Conservation (phyloP, 345 rosid species). For the Turritis glabra region DNA sequence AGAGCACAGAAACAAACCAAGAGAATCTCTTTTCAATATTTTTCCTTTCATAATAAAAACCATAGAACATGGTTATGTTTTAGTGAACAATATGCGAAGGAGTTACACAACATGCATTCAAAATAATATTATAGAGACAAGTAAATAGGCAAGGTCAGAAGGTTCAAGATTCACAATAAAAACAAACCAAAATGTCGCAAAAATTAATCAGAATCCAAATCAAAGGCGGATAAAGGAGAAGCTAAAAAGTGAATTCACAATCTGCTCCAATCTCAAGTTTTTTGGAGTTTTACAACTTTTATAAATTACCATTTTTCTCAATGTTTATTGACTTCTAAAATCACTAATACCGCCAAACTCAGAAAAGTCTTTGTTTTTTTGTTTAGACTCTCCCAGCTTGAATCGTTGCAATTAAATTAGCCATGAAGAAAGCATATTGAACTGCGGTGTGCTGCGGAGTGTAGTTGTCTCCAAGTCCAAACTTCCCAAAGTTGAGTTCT, state of each 20-base stretch:
- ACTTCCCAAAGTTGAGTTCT: constrained; percentile 65
- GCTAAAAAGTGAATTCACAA: not conserved
- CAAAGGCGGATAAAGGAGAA: not conserved
- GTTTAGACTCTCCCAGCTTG: constrained; percentile 42
- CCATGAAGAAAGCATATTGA: constrained; percentile 70
- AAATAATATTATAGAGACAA: no score
- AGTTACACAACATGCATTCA: no score
- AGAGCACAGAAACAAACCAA: no score
- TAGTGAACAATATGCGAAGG: no score
- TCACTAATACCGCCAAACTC: not conserved
- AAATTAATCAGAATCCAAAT: no score
- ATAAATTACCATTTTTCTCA: not conserved
- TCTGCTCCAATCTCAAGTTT: not conserved
- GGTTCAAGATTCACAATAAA: not conserved
- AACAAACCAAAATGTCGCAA: not conserved
- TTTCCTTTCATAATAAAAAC: no score
- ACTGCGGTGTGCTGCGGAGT: constrained; percentile 76
- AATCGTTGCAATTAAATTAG: constrained; percentile 63
- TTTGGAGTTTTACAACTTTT: not conserved
- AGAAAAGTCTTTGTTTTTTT: not conserved
- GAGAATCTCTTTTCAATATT: no score
- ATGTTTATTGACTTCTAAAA: not conserved
- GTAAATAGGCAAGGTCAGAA: no score
- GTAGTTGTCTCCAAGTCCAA: constrained; percentile 65
- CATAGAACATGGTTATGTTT: no score